A percentile compares a stretch with the other conserved stretches of the same genome.
Evolutionary conservation across 208 protist genomes (phyloP).

Genomic region (Crithidia bombi): DNA sequence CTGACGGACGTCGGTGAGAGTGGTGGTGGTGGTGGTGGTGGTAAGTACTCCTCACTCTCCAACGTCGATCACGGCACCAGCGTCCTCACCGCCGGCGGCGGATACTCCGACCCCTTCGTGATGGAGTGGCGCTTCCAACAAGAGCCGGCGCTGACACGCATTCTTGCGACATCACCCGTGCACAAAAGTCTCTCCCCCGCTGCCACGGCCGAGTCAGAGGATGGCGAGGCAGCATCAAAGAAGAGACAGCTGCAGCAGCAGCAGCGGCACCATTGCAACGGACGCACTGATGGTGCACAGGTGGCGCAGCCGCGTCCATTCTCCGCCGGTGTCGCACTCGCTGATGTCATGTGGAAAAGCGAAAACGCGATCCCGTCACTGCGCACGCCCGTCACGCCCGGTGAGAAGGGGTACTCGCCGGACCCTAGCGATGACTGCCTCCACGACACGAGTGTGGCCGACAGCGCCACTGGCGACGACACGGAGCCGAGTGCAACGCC

Average conservation of each 20-base stretch:
- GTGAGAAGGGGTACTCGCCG: conserved; percentile 19
- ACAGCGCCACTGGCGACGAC: conserved; percentile 7
- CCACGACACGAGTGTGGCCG: conserved; percentile 10
- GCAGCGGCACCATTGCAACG: no score
- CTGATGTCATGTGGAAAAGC: neutral
- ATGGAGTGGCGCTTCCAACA: conserved; percentile 11
- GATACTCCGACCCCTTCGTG: conserved; percentile 17
- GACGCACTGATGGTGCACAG: neutral
- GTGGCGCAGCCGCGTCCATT: neutral
- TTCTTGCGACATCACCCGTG: conserved; percentile 8
- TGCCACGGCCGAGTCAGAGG: neutral
- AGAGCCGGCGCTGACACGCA: conserved; percentile 18
- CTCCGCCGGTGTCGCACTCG: neutral
- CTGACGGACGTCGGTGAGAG: no score
- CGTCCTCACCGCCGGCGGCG: conserved; percentile 6
- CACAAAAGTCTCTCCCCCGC: no score
- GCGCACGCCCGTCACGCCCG: conserved; percentile 6
- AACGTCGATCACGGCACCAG: conserved; percentile 5
- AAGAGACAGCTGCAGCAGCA: neutral
- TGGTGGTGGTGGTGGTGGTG: no score
- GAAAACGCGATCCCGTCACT: neutral
- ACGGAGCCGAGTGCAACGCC: neutral
- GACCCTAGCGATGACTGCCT: conserved; percentile 3
- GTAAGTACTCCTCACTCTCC: conserved; percentile 9
- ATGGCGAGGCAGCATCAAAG: neutral